phyloP scores from a whole-genome alignment of 768 basidiomycete species.

The Panaeolus cyanescens region DNA sequence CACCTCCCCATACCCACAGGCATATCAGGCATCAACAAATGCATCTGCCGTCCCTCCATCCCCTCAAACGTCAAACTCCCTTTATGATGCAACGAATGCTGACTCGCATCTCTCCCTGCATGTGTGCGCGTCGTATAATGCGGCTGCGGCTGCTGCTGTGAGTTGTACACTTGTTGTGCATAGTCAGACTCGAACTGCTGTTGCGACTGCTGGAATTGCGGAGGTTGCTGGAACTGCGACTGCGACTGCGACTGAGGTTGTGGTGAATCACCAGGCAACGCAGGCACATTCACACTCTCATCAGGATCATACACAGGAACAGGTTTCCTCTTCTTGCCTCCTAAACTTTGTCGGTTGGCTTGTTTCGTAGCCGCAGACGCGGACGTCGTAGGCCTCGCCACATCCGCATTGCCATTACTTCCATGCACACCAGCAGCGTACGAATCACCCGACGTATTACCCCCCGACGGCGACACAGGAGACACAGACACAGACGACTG shows the following conservation, averaged over 20 bases:
- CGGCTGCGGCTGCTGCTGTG: neutral
- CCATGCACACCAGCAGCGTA: neutral
- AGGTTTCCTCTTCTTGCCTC: conserved; percentile 49
- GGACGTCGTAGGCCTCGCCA: conserved; percentile 20
- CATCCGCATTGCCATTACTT: neutral
- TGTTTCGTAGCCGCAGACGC: conserved; percentile 12
- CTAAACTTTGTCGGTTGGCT: conserved; percentile 26
- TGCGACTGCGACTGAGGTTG: conserved; percentile 11
- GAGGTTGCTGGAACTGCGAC: conserved; percentile 6
- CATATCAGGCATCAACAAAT: conserved; percentile 65
- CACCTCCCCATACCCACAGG: conserved; percentile 29
- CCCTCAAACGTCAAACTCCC: conserved; percentile 45
- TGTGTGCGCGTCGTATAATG: conserved; percentile 29
- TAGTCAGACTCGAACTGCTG: conserved; percentile 7
- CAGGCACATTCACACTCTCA: conserved; percentile 16
- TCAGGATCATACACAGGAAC: conserved; percentile 52
- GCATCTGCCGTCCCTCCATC: conserved; percentile 41
- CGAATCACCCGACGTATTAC: too few species aligned
- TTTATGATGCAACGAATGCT: conserved; percentile 36
- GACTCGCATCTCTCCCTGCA: conserved; percentile 13
- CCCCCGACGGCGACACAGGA: too few species aligned
- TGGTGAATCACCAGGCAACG: conserved; percentile 17
- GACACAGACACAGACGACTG: too few species aligned
- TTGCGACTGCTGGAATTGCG: too few species aligned
- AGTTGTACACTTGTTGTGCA: conserved; percentile 7